Conservation (phyloP, 108 stramenopile genomes). For the Epithemia pelagica region DNA sequence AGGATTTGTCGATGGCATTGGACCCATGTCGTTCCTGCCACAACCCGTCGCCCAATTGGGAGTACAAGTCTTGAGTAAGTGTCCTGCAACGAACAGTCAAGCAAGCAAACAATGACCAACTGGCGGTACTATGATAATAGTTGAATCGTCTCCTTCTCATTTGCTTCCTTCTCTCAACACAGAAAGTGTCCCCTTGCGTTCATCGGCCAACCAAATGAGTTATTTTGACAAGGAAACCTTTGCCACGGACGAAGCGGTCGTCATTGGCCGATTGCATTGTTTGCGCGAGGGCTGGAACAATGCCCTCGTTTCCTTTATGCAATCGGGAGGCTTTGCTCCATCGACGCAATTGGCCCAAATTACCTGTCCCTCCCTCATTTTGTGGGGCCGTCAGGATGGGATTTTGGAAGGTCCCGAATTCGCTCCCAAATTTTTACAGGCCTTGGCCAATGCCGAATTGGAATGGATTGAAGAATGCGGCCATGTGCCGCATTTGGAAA, state of each 20-base stretch:
- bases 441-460: slow-evolving; percentile 63
- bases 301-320: slow-evolving; percentile 75
- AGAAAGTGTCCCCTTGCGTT: slow-evolving; percentile 59
- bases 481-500: slow-evolving; percentile 91
- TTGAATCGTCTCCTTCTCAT: too few species aligned
- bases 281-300: slow-evolving; percentile 81
- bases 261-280: slow-evolving; percentile 78
- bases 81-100: too few species aligned
- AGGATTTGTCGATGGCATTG: slow-evolving; percentile 87
- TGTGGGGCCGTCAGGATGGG: slow-evolving; percentile 94
- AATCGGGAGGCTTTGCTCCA: slow-evolving; percentile 80
- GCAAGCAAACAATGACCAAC: too few species aligned
- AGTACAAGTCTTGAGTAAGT: slow-evolving; percentile 50
- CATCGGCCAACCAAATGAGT: slow-evolving; percentile 76
- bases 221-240: slow-evolving; percentile 63
- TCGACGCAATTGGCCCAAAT: slow-evolving; percentile 60
- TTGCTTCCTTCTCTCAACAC: too few species aligned
- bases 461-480: slow-evolving; percentile 90
- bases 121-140: too few species aligned
- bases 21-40: slow-evolving; percentile 71
- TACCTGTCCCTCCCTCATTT: slow-evolving; percentile 54
- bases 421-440: slow-evolving; percentile 76
- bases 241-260: slow-evolving; percentile 86
- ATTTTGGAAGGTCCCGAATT: slow-evolving; percentile 79
- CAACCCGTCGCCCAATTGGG: slow-evolving; percentile 65